Evolutionary conservation across 2,329 filamentous ascomycete genomes (phyloP), one percentile per base, ranked within the genome.

Genomic region (Colletotrichum euphorbiae): DNA sequence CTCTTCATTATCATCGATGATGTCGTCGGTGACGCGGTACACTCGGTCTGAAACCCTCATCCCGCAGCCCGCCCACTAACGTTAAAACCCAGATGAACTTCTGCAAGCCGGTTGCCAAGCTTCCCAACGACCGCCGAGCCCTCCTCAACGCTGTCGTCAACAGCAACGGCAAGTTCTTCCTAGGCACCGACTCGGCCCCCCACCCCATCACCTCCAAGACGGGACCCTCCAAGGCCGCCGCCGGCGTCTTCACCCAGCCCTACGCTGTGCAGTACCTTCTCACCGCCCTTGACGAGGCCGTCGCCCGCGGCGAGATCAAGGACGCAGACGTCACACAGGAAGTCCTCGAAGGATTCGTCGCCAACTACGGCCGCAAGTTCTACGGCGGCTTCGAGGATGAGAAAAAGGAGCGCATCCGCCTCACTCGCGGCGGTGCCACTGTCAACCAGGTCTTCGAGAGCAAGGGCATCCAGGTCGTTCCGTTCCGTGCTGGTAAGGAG

Each of bases 181-280:
- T 95, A 21, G 90, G 88, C 43, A 82, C 79, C n/a, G 91, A 93
- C 76, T 89, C 85, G 13, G 91, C 91, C n/a, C 91, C 89, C 17
- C 90, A 91, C 76, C 83, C 85, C 45, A 82, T 86, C 19, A 78
- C 75, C 28, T 84, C 86, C 69, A 91, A 92, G 80, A 80, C 80
- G 56, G 83, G 83, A 54, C 62, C 67, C 31, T 61, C 62, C 56
- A 85, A 82, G 75, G 86, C 89, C 1, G 87, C 90, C 0, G 92
- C 92, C 0, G 92, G 92, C 4, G 91, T 94, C 48, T 95, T 93
- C 77, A 94, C 92, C 1, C 92, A 95, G 80, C 90, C 90, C 4
- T 89, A 89, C 75, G 89, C 89, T 0, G 83, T 89, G 2, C 88
- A 89, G 62, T 84, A 90, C 54, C 89, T 93, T 52, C 80, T 93